Evolutionary conservation across 768 basidiomycete genomes (phyloP), one percentile per base, ranked within the genome.

Genomic region (Suillus variegatus): DNA sequence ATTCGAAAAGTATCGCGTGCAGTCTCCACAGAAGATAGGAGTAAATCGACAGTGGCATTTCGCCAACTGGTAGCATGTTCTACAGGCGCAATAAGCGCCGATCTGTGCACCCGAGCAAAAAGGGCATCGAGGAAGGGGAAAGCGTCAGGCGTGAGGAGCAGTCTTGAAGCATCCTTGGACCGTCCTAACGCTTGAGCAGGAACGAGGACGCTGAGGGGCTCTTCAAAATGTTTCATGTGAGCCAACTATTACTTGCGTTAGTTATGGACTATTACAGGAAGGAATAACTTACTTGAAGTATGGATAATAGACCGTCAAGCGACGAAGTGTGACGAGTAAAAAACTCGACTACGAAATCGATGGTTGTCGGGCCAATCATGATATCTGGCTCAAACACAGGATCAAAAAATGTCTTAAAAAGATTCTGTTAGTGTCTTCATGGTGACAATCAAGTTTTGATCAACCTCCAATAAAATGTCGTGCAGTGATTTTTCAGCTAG

Each of bases 151-250:
- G 71, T 61, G 25, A 64, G 56, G 35, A 79, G 65, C 20, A 63
- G 35, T 22, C 56, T 52, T 46, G 46, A 35, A 32, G 58, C 68
- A 13, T 55, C 49, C 16, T 36, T 38, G 10, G 65, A 18, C n/a
- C 40, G 43, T 32, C 62, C 20, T 10, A 69, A 38, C 25, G 3
- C 55, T 49, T 62, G 64, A 12, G 68, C 71, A 60, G 69, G 5
- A 43, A 71, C 62, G 63, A 75, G 52, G 9, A 82, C 58, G 4
- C 84, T 80, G 16, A 91, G 74, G 0, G 88, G 86, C 32, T 91
- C 85, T 35, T 82, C 81, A 68, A 91, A 92, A 73, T 94, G 92
- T 66, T 90, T 90, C 73, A 93, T 74, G 71, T 92, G 80, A 0
- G 81, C 80, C 3, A 93, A 77, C 89, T 93, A 67, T 16, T 61